These are phyloP conservation scores for Cladorrhinum samala DNA, from an alignment of 495 filamentous ascomycete genomes.

Conservation along the genomic window DNA sequence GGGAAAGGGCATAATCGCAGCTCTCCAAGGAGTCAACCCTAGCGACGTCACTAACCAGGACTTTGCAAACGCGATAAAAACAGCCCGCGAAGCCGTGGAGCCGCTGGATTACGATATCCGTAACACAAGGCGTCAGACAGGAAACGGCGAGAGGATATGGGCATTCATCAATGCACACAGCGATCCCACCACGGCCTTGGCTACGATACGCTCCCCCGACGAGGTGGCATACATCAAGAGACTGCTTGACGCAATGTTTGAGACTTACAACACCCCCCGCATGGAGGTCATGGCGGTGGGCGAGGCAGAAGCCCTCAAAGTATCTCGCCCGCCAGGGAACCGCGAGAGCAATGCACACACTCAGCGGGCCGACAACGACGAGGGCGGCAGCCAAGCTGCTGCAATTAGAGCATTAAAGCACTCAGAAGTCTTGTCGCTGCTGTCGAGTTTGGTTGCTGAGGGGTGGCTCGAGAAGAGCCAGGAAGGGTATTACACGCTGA, in stretches of 20 bases:
- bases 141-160: slow-evolving; percentile 46
- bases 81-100: slow-evolving; percentile 64
- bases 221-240: slow-evolving; percentile 88
- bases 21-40: slow-evolving; percentile 50
- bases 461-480: slow-evolving; percentile 76
- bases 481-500: slow-evolving; percentile 67
- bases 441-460: slow-evolving; percentile 65
- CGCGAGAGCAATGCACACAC: slow-evolving; percentile 33
- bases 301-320: slow-evolving; percentile 65
- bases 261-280: slow-evolving; percentile 66
- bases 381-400: slow-evolving; percentile 26
- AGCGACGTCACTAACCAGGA: slow-evolving; percentile 62
- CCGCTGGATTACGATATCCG: slow-evolving; percentile 84
- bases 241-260: slow-evolving; percentile 88
- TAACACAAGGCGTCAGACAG: slow-evolving; percentile 57
- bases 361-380: slow-evolving; percentile 28
- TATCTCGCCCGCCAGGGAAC: slow-evolving; percentile 44
- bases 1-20: slow-evolving; percentile 65
- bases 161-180: slow-evolving; percentile 85
- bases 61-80: slow-evolving; percentile 60
- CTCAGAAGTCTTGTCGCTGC: slow-evolving; percentile 65
- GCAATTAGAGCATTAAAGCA: slow-evolving; percentile 56
- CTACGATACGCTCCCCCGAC: slow-evolving; percentile 73
- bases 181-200: slow-evolving; percentile 77
- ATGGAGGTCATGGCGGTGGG: slow-evolving; percentile 76